These are phyloP conservation scores for Nigrospora osmanthi DNA, from an alignment of 2,329 filamentous ascomycete species.

Conservation along the genomic window DNA sequence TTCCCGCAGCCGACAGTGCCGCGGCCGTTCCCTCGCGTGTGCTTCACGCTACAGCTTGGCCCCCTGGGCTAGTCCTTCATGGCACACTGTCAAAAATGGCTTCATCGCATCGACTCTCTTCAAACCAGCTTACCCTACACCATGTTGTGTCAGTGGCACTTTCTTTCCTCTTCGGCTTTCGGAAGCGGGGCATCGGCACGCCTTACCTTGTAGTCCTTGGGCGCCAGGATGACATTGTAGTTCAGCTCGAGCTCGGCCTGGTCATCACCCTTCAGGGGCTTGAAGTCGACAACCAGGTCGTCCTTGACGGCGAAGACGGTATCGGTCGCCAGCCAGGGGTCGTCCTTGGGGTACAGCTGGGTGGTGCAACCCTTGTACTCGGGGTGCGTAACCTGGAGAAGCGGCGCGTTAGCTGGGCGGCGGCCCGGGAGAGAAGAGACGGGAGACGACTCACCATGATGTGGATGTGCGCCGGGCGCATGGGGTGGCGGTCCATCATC, in stretches of 20 bases:
- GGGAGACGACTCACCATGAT: constrained; percentile 31
- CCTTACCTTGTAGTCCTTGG: constrained; percentile 37
- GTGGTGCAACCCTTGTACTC: constrained; percentile 66
- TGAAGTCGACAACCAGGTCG: constrained; percentile 42
- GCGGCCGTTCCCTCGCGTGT: too few species aligned
- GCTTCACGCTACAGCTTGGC: too few species aligned
- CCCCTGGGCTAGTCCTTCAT: not conserved
- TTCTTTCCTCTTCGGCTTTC: too few species aligned
- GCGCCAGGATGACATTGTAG: constrained; percentile 32
- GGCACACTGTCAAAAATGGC: not conserved
- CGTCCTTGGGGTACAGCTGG: constrained; percentile 66
- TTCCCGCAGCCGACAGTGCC: too few species aligned
- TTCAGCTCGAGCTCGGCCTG: constrained; percentile 21
- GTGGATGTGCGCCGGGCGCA: constrained; percentile 42
- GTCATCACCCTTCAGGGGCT: constrained; percentile 26
- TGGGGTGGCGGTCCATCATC: constrained; percentile 40
- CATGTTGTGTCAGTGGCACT: not conserved
- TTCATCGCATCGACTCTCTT: not conserved
- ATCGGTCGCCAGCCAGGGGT: constrained; percentile 51
- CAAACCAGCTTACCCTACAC: not conserved
- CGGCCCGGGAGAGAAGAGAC: too few species aligned
- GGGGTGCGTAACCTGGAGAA: constrained; percentile 40
- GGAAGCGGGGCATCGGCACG: constrained; percentile 7
- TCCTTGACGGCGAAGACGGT: constrained; percentile 47
- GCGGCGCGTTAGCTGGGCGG: too few species aligned